Evolutionary conservation across 148 eudicot genomes (phyloP).

Genomic region (Heliosperma pusillum): DNA sequence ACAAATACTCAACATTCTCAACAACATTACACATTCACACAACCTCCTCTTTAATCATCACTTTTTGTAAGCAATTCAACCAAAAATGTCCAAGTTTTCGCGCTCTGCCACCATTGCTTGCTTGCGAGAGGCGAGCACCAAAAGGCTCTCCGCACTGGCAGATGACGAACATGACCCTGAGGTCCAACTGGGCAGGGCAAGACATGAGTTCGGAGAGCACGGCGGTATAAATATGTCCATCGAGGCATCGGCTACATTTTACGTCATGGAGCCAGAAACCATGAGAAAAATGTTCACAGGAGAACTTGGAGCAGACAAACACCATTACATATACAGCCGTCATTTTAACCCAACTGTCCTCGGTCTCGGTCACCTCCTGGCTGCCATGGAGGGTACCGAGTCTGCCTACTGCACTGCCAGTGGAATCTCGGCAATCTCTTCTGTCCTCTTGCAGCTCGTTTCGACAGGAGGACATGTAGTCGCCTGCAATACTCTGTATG

Average conservation of each 20-base stretch:
- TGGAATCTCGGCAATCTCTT: conserved; percentile 89
- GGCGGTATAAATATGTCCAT: conserved; percentile 98
- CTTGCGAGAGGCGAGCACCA: neutral
- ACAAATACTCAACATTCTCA: no score
- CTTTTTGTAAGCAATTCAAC: no score
- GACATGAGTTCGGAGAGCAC: conserved; percentile 94
- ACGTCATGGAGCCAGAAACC: conserved; percentile 94
- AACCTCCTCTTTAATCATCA: no score
- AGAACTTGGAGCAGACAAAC: conserved; percentile 77
- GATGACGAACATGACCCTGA: conserved; percentile 45
- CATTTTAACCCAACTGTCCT: conserved; percentile 92
- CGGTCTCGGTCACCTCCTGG: conserved; percentile 75
- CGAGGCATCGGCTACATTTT: conserved; percentile 94
- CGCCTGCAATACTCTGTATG: conserved; percentile 73
- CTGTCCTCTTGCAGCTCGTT: conserved; percentile 71
- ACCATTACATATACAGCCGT: conserved; percentile 81
- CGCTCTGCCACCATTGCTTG: no score
- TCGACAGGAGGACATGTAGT: conserved; percentile 71
- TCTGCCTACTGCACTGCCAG: conserved; percentile 94
- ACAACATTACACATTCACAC: no score
- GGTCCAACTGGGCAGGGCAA: conserved; percentile 48
- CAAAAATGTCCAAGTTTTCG: no score
- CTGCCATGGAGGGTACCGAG: conserved; percentile 87
- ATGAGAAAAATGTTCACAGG: conserved; percentile 73
- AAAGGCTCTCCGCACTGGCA: neutral